phyloP scores from a whole-genome alignment of 2,329 filamentous ascomycete species.

The Pezicula radicicola region DNA sequence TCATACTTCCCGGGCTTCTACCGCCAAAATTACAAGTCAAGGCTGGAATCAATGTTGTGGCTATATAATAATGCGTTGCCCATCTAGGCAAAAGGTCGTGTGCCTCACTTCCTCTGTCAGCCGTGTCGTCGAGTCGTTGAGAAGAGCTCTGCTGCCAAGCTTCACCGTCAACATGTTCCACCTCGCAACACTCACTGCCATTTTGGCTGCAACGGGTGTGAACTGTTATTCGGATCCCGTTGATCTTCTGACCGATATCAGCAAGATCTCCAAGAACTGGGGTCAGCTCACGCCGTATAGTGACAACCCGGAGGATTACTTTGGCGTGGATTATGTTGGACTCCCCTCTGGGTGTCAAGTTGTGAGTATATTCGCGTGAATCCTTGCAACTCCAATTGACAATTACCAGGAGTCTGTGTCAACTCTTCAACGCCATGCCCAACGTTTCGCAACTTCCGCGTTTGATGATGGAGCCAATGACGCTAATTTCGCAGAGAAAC shows the following conservation, averaged over 20 bases:
- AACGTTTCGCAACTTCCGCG: slow-evolving; percentile 43
- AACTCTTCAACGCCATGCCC: slow-evolving; percentile 50
- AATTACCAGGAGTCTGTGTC: slow-evolving; percentile 33
- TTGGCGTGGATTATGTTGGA: slow-evolving; percentile 44
- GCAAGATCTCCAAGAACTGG: slow-evolving; percentile 33
- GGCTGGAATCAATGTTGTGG: too few species aligned
- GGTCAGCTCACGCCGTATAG: slow-evolving; percentile 44
- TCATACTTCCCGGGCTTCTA: too few species aligned
- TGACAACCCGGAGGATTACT: slow-evolving; percentile 41
- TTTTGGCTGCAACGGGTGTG: too few species aligned
- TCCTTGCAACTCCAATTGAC: not conserved
- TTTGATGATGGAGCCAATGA: slow-evolving; percentile 46
- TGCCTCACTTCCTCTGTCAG: too few species aligned
- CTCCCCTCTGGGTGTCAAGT: slow-evolving; percentile 53
- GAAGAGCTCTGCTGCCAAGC: too few species aligned
- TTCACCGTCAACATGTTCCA: too few species aligned
- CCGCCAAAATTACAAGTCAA: too few species aligned
- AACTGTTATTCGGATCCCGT: too few species aligned
- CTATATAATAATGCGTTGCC: too few species aligned
- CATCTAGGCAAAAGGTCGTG: too few species aligned
- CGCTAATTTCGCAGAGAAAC: slow-evolving; percentile 44
- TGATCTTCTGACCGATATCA: slow-evolving; percentile 27
- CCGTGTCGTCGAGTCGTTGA: too few species aligned
- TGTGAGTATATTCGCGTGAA: slow-evolving; percentile 16
- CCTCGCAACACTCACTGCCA: too few species aligned